Evolutionary conservation across 2,329 filamentous ascomycete species (phyloP), one percentile per base, ranked within the genome.

Genomic region (Colletotrichum abscissum): DNA sequence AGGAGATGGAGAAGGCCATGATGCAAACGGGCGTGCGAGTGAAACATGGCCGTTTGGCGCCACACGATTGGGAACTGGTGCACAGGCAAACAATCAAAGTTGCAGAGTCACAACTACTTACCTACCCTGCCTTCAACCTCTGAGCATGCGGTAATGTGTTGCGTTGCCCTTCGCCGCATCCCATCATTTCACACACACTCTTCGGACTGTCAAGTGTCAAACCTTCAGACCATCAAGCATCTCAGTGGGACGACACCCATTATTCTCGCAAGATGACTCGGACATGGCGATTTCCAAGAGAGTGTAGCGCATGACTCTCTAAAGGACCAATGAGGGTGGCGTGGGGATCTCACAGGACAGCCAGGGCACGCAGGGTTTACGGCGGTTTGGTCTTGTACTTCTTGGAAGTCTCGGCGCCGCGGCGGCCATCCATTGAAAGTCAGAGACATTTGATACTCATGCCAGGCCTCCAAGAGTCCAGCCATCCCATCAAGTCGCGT

Each of bases 31-130:
- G 67, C 60, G 55, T 66, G 60, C 67, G 35, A 66, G 35, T 70
- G 71, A 73, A 73, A 73, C 71, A 70, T 62, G 71, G 22, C 67
- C 60, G 60, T 73, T 73, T 69, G 67, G 49, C 56, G 49, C 67
- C 56, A 67, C 60, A 70, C 67, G 35, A 56, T 26, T 62, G 55
- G 67, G 22, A 57, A 24, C 19, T 58, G 46, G 59, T 56, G 49
- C 67, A 56, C 59, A 55, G 58, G 46, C 46, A 57, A 57, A 62
- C 35, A 33, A 57, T 26, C n/a, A 42, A 14, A 14, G 26, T 67
- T 62, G 42, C 68, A 60, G 58, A 68, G 56, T 19, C 26, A 35
- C 57, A 16, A 24, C 16, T 38, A 59, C 55, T 62, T 12, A 24
- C 24, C 52, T 52, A 38, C 49, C 24, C 16, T 33, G 28, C 42